These are phyloP conservation scores for Lactarius evosmus DNA, from an alignment of 768 basidiomycete species.

Conservation along the genomic window DNA sequence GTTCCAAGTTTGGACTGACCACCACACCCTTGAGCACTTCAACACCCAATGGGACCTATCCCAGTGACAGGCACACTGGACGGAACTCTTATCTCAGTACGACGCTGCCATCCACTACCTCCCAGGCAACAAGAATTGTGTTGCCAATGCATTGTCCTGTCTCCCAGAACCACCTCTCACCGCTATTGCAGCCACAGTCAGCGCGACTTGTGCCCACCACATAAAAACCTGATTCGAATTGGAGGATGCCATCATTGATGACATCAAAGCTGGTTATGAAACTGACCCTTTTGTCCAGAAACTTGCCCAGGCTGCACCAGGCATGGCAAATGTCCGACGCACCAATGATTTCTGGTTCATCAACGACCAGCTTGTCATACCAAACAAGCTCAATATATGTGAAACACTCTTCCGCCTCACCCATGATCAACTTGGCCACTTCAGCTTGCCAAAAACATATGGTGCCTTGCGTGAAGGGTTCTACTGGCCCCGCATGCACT, in stretches of 20 bases:
- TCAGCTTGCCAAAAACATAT: no score
- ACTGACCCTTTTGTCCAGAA: no score
- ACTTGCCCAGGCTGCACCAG: no score
- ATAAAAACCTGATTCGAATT: slow-evolving; percentile 2
- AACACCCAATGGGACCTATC: slow-evolving; percentile 31
- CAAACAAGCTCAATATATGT: no score
- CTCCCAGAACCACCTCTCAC: slow-evolving; percentile 31
- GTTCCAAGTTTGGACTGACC: slow-evolving; percentile 34
- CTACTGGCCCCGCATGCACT: slow-evolving; percentile 24
- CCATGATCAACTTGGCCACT: no score
- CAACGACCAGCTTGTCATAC: no score
- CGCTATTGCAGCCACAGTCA: slow-evolving; percentile 23
- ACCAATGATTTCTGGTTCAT: no score
- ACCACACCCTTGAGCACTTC: slow-evolving; percentile 31
- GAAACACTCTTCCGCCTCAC: no score
- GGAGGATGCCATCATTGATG: no score
- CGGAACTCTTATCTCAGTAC: slow-evolving; percentile 33
- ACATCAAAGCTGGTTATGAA: no score
- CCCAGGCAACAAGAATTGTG: slow-evolving; percentile 31
- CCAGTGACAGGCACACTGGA: slow-evolving; percentile 32
- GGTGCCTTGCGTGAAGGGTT: no score
- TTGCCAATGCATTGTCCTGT: slow-evolving; percentile 32
- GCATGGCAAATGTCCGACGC: no score
- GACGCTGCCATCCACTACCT: slow-evolving; percentile 35
- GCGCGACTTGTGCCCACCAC: slow-evolving; percentile 29